Conservation (phyloP, 768 basidiomycete genomes). For the Dioszegia crocea region DNA sequence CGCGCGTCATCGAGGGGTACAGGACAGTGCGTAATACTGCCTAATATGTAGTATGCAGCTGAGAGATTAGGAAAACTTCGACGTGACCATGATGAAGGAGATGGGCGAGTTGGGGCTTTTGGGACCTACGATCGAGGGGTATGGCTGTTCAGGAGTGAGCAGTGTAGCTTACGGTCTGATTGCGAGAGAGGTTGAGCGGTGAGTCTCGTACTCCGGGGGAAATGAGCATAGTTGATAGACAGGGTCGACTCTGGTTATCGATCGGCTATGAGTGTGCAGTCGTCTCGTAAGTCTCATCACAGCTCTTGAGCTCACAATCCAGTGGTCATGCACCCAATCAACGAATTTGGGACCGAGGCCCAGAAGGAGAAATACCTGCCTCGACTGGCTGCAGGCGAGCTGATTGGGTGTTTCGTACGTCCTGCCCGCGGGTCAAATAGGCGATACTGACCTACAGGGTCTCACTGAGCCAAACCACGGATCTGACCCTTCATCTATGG, state of each 20-base stretch:
- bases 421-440: no score
- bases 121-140: slow-evolving; percentile 87
- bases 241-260: slow-evolving; percentile 96
- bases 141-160: slow-evolving; percentile 87
- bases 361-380: slow-evolving; percentile 92
- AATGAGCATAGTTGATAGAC: neutral
- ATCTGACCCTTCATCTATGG: slow-evolving; percentile 97
- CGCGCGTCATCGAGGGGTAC: slow-evolving; percentile 85
- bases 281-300: slow-evolving; percentile 54
- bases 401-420: slow-evolving; percentile 87
- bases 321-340: slow-evolving; percentile 82
- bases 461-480: slow-evolving; percentile 96
- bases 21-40: slow-evolving; percentile 67
- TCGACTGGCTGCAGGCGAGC: slow-evolving; percentile 73
- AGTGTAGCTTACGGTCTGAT: slow-evolving; percentile 92
- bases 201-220: neutral
- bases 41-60: neutral
- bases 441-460: no score
- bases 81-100: slow-evolving; percentile 70
- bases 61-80: slow-evolving; percentile 59
- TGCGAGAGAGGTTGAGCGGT: slow-evolving; percentile 90
- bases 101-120: slow-evolving; percentile 90
- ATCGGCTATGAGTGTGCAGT: slow-evolving; percentile 90
- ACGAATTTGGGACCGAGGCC: slow-evolving; percentile 71
- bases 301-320: slow-evolving; percentile 4